Base-by-base conservation (phyloP, 2,329 filamentous ascomycete genomes). In the Leptographium radiaticola region DNA sequence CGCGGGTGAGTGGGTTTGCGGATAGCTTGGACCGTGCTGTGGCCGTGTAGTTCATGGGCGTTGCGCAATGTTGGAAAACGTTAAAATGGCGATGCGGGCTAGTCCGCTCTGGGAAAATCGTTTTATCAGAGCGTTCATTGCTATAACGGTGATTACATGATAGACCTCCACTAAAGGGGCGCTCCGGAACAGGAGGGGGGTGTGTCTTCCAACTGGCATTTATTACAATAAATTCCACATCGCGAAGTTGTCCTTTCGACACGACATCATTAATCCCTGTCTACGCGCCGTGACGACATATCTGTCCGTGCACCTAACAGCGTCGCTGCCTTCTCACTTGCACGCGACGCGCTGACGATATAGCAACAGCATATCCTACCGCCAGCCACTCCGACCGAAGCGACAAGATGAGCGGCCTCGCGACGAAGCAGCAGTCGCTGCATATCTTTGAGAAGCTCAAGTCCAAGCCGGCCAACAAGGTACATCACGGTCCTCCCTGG, bases 391-490 rank as follows among this genome's bases (percentile, higher is more conserved):
- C 31, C 16, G 45, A 48, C 8, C n/a, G 25, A 25, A 45, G 43
- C 43, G 53, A 34, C 72, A 80, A 68, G 55, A 84, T 84, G 80
- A 78, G 74, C 68, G 76, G 76, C 70, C 75, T 85, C 62, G 93
- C 93, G 67, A 85, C 87, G 52, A 98, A 97, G 77, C 82, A 89
- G 68, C 83, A 97, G 76, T 96, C 91, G 72, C 87, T 91, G 69
- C 91, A 90, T 74, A 88, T 98, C 70, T 98, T 98, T 73, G 87
- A 95, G 75, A 96, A 96, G 75, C 75, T 97, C 68, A 96, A 95
- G 79, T 79, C 83, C 55, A 95, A 96, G 76, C 81, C 84, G 57
- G 89, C 90, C 57, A 98, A 98, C 76, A 95, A 94, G 80, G 90
- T 93, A 65, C 75, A 60, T 59, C 55, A 57, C 59, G 62, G 64